Base-by-base conservation (phyloP, 495 filamentous ascomycete genomes). In the Cercophora samala region DNA sequence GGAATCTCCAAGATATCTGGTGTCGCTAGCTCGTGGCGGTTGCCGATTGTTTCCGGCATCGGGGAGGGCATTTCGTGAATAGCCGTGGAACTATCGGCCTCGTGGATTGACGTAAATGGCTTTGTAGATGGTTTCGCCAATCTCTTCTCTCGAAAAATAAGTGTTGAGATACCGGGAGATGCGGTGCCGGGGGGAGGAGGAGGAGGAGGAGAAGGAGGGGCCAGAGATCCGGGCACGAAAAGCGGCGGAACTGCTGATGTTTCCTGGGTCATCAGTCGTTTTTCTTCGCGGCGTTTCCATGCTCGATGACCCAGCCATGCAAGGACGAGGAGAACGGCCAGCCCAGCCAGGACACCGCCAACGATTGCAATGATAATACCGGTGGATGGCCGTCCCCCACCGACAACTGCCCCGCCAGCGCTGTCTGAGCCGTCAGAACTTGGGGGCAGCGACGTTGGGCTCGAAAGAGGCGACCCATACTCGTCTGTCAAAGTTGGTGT, bases 1-100 rank as follows among this genome's bases (percentile, higher is more conserved):
- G 53, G 53, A 8, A 23, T 56, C 18, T 56, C 53, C 53, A 56
- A 23, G 63, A 29, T 9, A 13, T 56, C 53, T 56, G 53, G 53
- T 56, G 53, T 21, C 11, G 15, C 53, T 13, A 56, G 6, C n/a
- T 56, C 53, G 53, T 56, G 53, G 4, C 53, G 53, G n/a, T 56
- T 56, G 53, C 22, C 17, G 18, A 23, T 56, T 8, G n/a, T 56
- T 56, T 56, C 19, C 5, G 22, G n/a, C n/a, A 56, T 11, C n/a
- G 1, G n/a, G 8, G n/a, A 19, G 6, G 53, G 53, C 53, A 56
- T 56, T 56, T 56, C 53, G 53, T 56, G 53, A 15, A 56, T 4
- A 18, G n/a, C n/a, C 5, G 22, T 21, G 53, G 19, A 56, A 23
- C n/a, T 56, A 23, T 56, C 53, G 53, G 22, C 37, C 13, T 46